Evolutionary conservation across 1,284 basidiomycete genomes (phyloP).

Genomic region (Microbotryum lychnidis-dioicae): DNA sequence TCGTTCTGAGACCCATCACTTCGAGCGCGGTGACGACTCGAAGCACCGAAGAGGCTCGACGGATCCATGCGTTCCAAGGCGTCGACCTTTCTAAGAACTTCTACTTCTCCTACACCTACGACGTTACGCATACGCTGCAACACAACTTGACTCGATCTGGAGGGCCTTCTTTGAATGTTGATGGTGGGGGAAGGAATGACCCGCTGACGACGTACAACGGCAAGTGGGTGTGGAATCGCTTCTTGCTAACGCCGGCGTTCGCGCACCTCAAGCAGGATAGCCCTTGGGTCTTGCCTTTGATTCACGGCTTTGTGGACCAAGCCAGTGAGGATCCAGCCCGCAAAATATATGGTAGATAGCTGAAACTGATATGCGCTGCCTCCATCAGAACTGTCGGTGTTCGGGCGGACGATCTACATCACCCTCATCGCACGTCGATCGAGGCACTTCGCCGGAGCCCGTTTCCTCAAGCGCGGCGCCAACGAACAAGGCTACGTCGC

Average conservation of each 20-base stretch:
- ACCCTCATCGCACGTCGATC: slow-evolving; percentile 91
- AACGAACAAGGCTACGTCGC: slow-evolving; percentile 96
- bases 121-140: slow-evolving; percentile 90
- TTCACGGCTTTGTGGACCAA: slow-evolving; percentile 97
- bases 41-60: slow-evolving; percentile 38
- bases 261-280: slow-evolving; percentile 48
- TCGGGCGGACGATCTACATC: slow-evolving; percentile 83
- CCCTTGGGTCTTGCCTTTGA: slow-evolving; percentile 83
- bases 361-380: neutral
- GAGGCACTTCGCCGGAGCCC: slow-evolving; percentile 88
- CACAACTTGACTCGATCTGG: slow-evolving; percentile 63
- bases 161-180: neutral
- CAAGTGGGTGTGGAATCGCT: slow-evolving; percentile 92
- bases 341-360: neutral
- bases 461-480: slow-evolving; percentile 90
- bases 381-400: slow-evolving; percentile 70
- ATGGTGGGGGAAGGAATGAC: neutral
- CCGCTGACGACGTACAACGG: slow-evolving; percentile 53
- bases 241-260: slow-evolving; percentile 64
- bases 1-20: slow-evolving; percentile 65
- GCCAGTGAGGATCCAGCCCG: slow-evolving; percentile 59
- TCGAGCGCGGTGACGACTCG: neutral
- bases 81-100: slow-evolving; percentile 98
- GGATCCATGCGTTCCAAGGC: slow-evolving; percentile 89
- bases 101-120: slow-evolving; percentile 98